phyloP scores from a whole-genome alignment of 108 stramenopile genomes.

The Skeletonema costatum region DNA sequence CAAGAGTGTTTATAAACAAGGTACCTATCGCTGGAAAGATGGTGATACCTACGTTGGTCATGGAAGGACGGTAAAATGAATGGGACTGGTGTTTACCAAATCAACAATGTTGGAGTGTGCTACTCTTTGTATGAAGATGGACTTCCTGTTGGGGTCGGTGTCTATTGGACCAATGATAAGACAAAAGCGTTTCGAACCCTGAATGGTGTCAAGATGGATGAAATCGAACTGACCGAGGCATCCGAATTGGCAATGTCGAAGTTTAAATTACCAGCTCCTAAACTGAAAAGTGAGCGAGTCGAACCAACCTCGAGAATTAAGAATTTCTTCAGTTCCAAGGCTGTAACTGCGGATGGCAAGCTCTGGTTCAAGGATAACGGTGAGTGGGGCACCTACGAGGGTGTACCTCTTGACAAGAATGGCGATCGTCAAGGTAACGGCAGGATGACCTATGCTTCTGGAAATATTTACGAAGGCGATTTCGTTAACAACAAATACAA shows the following conservation, averaged over 20 bases:
- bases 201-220: slow-evolving; percentile 6
- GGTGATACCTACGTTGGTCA: background rate
- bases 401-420: slow-evolving; percentile 13
- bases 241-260: background rate
- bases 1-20: background rate
- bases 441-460: slow-evolving; percentile 30
- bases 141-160: background rate
- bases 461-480: slow-evolving; percentile 18
- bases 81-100: background rate
- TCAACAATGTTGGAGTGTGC: background rate
- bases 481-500: slow-evolving; percentile 33
- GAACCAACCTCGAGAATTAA: background rate
- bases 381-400: slow-evolving; percentile 22
- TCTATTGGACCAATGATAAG: background rate
- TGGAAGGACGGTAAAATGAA: slow-evolving; percentile 2
- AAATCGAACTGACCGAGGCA: background rate
- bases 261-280: background rate
- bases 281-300: background rate
- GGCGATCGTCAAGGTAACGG: slow-evolving; percentile 37
- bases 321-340: background rate
- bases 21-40: slow-evolving; percentile 1
- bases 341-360: slow-evolving; percentile 1
- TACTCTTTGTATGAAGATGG: slow-evolving; percentile 6
- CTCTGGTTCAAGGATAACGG: slow-evolving; percentile 10
- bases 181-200: slow-evolving; percentile 1